Evolutionary conservation across 2,329 filamentous ascomycete species (phyloP).

Genomic region (Colletotrichum tanaceti): DNA sequence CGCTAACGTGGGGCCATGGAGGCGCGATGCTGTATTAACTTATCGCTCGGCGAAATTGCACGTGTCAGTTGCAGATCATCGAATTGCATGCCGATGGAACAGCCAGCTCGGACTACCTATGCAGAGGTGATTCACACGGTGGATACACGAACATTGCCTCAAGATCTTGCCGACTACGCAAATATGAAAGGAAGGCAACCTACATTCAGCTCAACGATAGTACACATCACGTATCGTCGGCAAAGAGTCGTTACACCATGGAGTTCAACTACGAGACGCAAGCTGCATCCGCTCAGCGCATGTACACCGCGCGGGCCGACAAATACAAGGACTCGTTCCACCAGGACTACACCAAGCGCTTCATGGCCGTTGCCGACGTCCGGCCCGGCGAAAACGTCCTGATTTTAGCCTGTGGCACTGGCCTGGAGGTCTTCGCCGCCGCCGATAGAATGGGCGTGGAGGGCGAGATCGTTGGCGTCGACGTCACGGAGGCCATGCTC

Average conservation of each 20-base stretch:
- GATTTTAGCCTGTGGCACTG: slow-evolving; percentile 51
- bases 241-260: slow-evolving; percentile 6
- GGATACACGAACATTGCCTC: background rate
- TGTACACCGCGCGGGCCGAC: slow-evolving; percentile 48
- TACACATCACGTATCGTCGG: no score
- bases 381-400: slow-evolving; percentile 46
- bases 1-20: background rate
- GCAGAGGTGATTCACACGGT: background rate
- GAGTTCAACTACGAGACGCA: slow-evolving; percentile 42
- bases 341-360: slow-evolving; percentile 47
- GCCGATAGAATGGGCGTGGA: slow-evolving; percentile 44
- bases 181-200: background rate
- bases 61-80: slow-evolving; percentile 4
- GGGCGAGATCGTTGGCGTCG: slow-evolving; percentile 48
- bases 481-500: slow-evolving; percentile 50
- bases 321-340: slow-evolving; percentile 52
- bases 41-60: background rate
- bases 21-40: no score
- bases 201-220: background rate
- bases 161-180: background rate
- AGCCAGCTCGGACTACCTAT: background rate
- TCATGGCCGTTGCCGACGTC: slow-evolving; percentile 46
- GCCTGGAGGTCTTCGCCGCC: slow-evolving; percentile 48
- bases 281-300: slow-evolving; percentile 45
- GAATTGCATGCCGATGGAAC: slow-evolving; percentile 2